Conservation (phyloP, 1,139 yeast species). For the Candida gigantensis region DNA sequence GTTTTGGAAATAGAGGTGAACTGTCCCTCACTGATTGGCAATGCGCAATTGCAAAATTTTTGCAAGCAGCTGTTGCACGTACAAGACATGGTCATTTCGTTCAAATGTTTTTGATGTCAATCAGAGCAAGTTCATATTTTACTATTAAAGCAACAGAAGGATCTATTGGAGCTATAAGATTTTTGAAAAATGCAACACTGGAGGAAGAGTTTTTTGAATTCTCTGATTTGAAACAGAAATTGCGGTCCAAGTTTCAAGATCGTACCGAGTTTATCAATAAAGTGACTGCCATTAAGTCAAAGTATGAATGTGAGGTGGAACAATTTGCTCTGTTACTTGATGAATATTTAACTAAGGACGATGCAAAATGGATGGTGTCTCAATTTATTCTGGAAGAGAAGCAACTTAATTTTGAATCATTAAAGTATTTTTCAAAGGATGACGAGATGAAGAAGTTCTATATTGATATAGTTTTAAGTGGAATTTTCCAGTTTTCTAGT, state of each 20-base stretch:
- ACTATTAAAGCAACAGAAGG: slow-evolving; percentile 2
- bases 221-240: not conserved
- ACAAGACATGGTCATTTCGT: not conserved
- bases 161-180: not conserved
- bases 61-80: not conserved
- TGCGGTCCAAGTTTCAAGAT: not conserved
- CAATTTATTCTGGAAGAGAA: not conserved
- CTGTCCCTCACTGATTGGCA: slow-evolving; percentile 2
- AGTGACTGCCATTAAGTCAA: not conserved
- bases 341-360: slow-evolving; percentile 1
- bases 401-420: slow-evolving; percentile 3
- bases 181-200: slow-evolving; percentile 1
- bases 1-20: slow-evolving; percentile 1
- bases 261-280: not conserved
- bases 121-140: slow-evolving; percentile 3
- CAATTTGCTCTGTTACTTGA: slow-evolving; percentile 1
- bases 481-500: not conserved
- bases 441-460: slow-evolving; percentile 5
- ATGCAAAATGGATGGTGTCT: slow-evolving; percentile 1
- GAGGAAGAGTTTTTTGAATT: slow-evolving; percentile 1
- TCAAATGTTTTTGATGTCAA: slow-evolving; percentile 1
- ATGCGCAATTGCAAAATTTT: slow-evolving; percentile 4
- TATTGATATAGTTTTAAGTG: slow-evolving; percentile 6
- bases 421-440: slow-evolving; percentile 2
- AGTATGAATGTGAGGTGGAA: not conserved